Base-by-base conservation (phyloP, 1,284 basidiomycete genomes). In the Trichosporon coremiiforme region DNA sequence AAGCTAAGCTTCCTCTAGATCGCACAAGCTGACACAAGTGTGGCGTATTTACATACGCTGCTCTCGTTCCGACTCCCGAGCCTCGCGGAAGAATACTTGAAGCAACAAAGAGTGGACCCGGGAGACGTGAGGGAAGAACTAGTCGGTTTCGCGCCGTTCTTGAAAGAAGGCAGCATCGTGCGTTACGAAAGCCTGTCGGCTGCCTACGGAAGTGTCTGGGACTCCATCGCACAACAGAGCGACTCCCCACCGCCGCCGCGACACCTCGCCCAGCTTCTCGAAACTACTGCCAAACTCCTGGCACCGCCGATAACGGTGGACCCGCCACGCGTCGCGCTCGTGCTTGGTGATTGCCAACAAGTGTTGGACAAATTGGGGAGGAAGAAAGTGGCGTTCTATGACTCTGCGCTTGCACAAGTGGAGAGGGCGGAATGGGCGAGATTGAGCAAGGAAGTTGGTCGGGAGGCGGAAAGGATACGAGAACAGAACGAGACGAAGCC, bases 131-230 rank as follows among this genome's bases (percentile, higher is more conserved):
- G 73, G 63, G 36, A 50, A 1, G 77, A 78, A 6, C 22, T 83
- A 2, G 45, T 55, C 0, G 12, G 55, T 0, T 66, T 81, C 3
- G 64, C 80, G 1, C 82, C 81, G 0, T 83, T 82, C 71, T 67
- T 84, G 5, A 76, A 77, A 9, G 68, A 74, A 2, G 76, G 76
- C 57, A 82, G 81, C 9, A 81, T 77, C 0, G 64, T 76, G 1
- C 78, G 81, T 2, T 76, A 78, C 71, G 70, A 70, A 35, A 73
- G 71, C 2, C 66, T 74, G 0, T 63, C 75, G 17, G 71, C 72
- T 17, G 82, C 81, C 0, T 84, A 80, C 76, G 73, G 75, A 0
- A 68, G 66, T 2, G 75, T 81, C 1, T 83, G 81, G 82, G 77
- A 81, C 35, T 62, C 64, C 0, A 76, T 79, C 10, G 77, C 73